A percentile compares a stretch with the other conserved stretches of the same genome.
Evolutionary conservation across 768 basidiomycete species (phyloP).

Genomic region (Boletus coccyginus): DNA sequence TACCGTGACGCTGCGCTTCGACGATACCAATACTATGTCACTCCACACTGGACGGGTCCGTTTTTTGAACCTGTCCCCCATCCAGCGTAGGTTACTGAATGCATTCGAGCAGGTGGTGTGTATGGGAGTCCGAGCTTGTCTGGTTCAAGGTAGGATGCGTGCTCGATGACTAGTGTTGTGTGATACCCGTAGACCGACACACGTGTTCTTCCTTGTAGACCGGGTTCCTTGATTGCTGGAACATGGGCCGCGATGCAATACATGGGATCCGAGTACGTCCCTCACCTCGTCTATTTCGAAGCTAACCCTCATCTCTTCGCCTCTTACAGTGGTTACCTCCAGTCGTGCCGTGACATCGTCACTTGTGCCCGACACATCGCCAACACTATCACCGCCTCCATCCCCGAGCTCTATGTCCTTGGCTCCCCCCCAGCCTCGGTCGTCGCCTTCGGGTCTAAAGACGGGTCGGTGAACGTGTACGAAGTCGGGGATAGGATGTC

Average conservation of each 20-base stretch:
- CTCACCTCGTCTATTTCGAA: neutral
- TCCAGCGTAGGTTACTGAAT: neutral
- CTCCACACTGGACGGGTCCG: slow-evolving; percentile 73
- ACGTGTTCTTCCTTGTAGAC: slow-evolving; percentile 42
- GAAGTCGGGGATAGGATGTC: slow-evolving; percentile 91
- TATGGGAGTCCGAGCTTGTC: slow-evolving; percentile 90
- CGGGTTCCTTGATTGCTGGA: slow-evolving; percentile 90
- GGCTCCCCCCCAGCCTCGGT: slow-evolving; percentile 90
- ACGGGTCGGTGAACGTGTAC: slow-evolving; percentile 57
- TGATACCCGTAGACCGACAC: neutral
- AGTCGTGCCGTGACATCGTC: slow-evolving; percentile 83
- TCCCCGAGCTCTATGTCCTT: slow-evolving; percentile 84
- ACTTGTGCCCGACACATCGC: slow-evolving; percentile 68
- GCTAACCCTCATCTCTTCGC: neutral
- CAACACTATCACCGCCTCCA: slow-evolving; percentile 57
- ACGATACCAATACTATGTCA: slow-evolving; percentile 82
- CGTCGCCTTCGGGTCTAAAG: slow-evolving; percentile 78
- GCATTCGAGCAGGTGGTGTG: slow-evolving; percentile 60
- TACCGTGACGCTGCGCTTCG: slow-evolving; percentile 78
- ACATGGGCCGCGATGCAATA: slow-evolving; percentile 97
- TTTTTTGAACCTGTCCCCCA: neutral
- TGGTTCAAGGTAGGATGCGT: slow-evolving; percentile 69
- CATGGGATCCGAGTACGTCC: slow-evolving; percentile 77
- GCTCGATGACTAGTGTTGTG: neutral
- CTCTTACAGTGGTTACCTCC: slow-evolving; percentile 70